Evolutionary conservation across 257 asterid species (phyloP).

Genomic region (Petrea volubilis): DNA sequence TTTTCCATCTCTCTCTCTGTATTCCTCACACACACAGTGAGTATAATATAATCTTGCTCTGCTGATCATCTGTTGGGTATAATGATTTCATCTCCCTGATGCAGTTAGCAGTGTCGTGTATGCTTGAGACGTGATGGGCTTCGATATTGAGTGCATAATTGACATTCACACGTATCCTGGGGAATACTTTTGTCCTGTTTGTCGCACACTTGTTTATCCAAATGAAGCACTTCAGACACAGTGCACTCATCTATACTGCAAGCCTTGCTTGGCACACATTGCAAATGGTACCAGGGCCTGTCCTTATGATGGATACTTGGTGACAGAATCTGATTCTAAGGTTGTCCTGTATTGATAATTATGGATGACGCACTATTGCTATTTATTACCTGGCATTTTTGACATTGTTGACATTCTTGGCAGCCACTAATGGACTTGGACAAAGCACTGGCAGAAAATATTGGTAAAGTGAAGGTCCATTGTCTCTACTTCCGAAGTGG

Average conservation of each 20-base stretch:
- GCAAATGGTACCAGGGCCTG: constrained; percentile 78
- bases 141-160: constrained; percentile 83
- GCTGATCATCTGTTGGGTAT: neutral
- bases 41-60: neutral
- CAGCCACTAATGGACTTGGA: constrained; percentile 79
- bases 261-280: constrained; percentile 79
- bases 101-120: constrained; percentile 16
- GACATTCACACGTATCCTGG: constrained; percentile 87
- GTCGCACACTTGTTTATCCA: constrained; percentile 92
- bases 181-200: constrained; percentile 92
- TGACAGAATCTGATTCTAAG: constrained; percentile 85
- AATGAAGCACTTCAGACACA: constrained; percentile 84
- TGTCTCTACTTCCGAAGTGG: constrained; percentile 89
- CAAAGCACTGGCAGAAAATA: constrained; percentile 68
- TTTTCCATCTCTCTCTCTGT: neutral
- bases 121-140: constrained; percentile 62
- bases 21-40: neutral
- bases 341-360: constrained; percentile 34
- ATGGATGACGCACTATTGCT: constrained; percentile 14
- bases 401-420: constrained; percentile 30
- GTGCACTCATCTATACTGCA: constrained; percentile 94
- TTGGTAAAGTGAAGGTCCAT: constrained; percentile 83
- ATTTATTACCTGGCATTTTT: constrained; percentile 19
- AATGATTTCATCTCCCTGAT: constrained; percentile 11
- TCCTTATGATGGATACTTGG: constrained; percentile 95